A percentile compares a stretch with the other conserved stretches of the same genome.
Conservation (phyloP, 257 asterid species). For the Solanum infundibuliforme region DNA sequence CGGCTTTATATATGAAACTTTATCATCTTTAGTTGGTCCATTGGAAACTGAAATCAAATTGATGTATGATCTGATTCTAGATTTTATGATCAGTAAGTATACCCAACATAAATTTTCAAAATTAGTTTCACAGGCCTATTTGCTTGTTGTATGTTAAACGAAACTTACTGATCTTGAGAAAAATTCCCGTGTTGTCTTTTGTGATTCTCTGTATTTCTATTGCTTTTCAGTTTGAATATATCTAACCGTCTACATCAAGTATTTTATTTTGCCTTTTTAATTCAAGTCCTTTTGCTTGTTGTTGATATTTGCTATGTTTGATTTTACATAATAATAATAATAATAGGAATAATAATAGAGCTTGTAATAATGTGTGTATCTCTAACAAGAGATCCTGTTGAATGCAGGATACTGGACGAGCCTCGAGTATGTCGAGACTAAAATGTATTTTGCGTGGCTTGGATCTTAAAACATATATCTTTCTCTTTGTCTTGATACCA, state of each 20-base stretch:
- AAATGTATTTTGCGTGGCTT: slow-evolving; percentile 52
- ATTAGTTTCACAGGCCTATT: not conserved
- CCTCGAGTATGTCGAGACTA: slow-evolving; percentile 41
- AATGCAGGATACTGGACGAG: slow-evolving; percentile 44
- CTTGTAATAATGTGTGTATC: not conserved
- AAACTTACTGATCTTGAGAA: not conserved
- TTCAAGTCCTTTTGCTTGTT: not conserved
- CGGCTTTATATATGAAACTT: not conserved
- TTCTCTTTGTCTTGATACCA: slow-evolving; percentile 48
- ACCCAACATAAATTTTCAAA: not conserved
- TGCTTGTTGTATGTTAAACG: not conserved
- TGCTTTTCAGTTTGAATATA: not conserved
- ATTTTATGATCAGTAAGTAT: not conserved
- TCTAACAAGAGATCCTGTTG: not conserved
- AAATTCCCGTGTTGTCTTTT: not conserved
- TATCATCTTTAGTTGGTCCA: not conserved
- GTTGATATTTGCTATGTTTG: not conserved
- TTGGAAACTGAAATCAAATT: not conserved
- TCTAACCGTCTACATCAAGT: not conserved
- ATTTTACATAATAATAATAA: not conserved
- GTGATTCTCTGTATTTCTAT: not conserved
- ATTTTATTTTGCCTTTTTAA: not conserved
- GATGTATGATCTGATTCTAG: not conserved
- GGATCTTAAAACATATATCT: slow-evolving; percentile 42
- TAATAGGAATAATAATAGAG: not conserved